A percentile compares a stretch with the other conserved stretches of the same genome.
Conservation (phyloP, 2,329 filamentous ascomycete species). For the Calycina herbarum region DNA sequence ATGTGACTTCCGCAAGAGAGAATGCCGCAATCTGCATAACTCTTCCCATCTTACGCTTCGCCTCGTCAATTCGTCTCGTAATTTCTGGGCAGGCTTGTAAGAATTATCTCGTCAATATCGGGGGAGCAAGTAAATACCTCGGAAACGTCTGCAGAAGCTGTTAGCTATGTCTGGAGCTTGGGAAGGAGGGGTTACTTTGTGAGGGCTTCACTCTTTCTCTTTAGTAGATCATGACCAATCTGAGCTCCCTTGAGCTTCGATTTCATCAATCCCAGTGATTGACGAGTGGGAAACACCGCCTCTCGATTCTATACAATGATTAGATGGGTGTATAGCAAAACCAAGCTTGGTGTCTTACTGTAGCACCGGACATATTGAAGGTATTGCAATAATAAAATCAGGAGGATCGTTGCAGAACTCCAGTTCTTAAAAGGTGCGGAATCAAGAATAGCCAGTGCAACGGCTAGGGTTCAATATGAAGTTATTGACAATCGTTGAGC, state of each 20-base stretch:
- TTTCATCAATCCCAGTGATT: conserved; percentile 97
- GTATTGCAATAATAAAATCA: conserved; percentile 1
- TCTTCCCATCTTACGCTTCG: conserved; percentile 97
- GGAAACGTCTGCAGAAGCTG: conserved; percentile 67
- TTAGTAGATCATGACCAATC: conserved; percentile 89
- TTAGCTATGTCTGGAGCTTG: conserved; percentile 25
- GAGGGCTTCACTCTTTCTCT: conserved; percentile 95
- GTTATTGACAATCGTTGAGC: conserved; percentile 12
- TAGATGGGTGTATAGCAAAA: conserved; percentile 18
- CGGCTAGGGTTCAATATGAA: neutral
- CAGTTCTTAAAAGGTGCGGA: neutral
- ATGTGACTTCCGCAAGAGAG: conserved; percentile 94
- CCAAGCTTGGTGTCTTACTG: conserved; percentile 39
- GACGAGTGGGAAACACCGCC: conserved; percentile 94
- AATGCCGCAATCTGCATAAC: conserved; percentile 99
- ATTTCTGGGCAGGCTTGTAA: conserved; percentile 64
- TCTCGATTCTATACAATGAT: conserved; percentile 72
- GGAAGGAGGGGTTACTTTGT: conserved; percentile 68
- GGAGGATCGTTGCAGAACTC: neutral
- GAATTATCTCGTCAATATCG: neutral
- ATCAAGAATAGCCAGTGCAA: neutral
- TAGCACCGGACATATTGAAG: conserved; percentile 53
- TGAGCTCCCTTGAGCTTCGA: conserved; percentile 93
- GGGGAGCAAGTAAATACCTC: conserved; percentile 58
- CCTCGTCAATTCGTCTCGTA: conserved; percentile 94